A percentile compares a stretch with the other conserved stretches of the same genome.
These are phyloP conservation scores for Paraphaeosphaeria minitans DNA, from an alignment of 2,329 filamentous ascomycete genomes.

Conservation along the genomic window DNA sequence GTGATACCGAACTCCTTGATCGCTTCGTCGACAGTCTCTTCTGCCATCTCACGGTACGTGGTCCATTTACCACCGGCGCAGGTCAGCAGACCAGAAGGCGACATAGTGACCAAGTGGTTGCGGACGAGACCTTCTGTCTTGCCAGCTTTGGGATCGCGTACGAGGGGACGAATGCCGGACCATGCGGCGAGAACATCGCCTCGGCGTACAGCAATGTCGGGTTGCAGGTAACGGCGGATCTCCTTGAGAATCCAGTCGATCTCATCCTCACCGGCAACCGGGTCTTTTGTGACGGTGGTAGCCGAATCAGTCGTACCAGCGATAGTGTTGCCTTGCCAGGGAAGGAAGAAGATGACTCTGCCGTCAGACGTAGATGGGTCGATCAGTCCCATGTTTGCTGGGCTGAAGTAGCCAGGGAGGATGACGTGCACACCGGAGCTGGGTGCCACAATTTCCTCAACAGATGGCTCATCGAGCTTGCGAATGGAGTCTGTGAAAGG, in stretches of 20 bases:
- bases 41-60: slow-evolving; percentile 90
- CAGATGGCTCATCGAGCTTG: slow-evolving; percentile 77
- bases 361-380: slow-evolving; percentile 87
- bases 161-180: slow-evolving; percentile 85
- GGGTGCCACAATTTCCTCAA: slow-evolving; percentile 80
- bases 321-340: slow-evolving; percentile 92
- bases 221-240: slow-evolving; percentile 79
- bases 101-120: slow-evolving; percentile 82
- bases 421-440: slow-evolving; percentile 86
- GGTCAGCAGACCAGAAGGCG: slow-evolving; percentile 78
- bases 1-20: slow-evolving; percentile 70
- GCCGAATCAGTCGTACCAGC: slow-evolving; percentile 86
- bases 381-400: slow-evolving; percentile 83
- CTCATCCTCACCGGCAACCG: slow-evolving; percentile 78
- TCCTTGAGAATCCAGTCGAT: slow-evolving; percentile 88
- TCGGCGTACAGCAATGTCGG: slow-evolving; percentile 82
- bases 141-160: slow-evolving; percentile 82
- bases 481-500: slow-evolving; percentile 86
- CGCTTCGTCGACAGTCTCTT: slow-evolving; percentile 84
- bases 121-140: slow-evolving; percentile 88
- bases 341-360: slow-evolving; percentile 89
- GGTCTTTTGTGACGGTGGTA: slow-evolving; percentile 72
- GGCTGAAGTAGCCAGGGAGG: slow-evolving; percentile 84
- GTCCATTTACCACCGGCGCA: slow-evolving; percentile 93
- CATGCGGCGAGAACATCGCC: slow-evolving; percentile 89